Base-by-base conservation (phyloP, 352 stramenopile genomes). In the Chrysophaeum taylorii region DNA sequence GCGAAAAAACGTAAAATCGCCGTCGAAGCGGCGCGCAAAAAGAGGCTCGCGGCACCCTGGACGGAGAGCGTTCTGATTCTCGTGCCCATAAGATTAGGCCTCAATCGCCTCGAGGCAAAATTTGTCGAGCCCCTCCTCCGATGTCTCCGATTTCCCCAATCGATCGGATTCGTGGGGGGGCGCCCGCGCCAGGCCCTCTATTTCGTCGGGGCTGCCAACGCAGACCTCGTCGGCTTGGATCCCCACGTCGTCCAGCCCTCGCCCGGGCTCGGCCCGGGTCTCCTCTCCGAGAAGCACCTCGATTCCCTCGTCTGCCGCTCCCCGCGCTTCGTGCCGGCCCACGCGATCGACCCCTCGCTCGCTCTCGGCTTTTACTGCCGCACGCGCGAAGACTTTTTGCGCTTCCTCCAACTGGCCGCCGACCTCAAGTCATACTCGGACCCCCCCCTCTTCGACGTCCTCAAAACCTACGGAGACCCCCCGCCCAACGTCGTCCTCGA, bases 101-200 rank as follows among this genome's bases (percentile, higher is more conserved):
- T 93, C 21, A 84, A 90, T 42, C 76, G 84, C 31, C 75, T 92
- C 31, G 90, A 92, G 70, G 80, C 85, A 42, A 69, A 77, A 25
- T 93, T 91, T 72, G 77, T 91, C 27, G 31, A 29, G 50, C 78
- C 84, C 29, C 69, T 93, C 23, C 69, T 87, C 39, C 79, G 84
- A 45, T 84, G 80, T 12, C 89, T 93, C 67, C 50, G 77, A 64
- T 90, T 93, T 39, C 86, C 85, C 14, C 86, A 92, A 62, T 92
- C 81, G 50, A 79, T 90, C 27, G 87, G 87, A 9, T 88, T 93
- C 70, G 90, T 93, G 53, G 86, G 86, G 45, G 87, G 52, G 9
- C 57, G 89, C 71, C 89, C 89, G 63, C 84, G 84, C 18, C 85
- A 91, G 74, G 92, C 87, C 14, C 84, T 93, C 35, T 93, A 92